Conservation (phyloP, 2,329 filamentous ascomycete species). For the Microcyclosporella mali region DNA sequence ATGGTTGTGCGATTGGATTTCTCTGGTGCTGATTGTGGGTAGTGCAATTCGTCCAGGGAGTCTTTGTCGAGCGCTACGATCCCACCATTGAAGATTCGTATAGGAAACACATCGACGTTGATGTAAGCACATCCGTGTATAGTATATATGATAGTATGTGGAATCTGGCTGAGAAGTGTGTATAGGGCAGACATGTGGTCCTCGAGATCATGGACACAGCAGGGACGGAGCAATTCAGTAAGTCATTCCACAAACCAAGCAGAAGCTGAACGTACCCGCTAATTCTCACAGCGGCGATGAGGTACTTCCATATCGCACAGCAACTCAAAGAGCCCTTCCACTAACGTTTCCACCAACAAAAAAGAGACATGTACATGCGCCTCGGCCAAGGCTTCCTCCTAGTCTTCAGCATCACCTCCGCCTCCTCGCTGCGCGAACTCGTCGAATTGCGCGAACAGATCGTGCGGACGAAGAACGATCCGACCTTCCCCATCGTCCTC, state of each 20-base stretch:
- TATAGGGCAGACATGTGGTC: conserved; percentile 76
- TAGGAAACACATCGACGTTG: conserved; percentile 61
- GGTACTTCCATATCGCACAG: conserved; percentile 8
- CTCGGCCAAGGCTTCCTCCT: conserved; percentile 86
- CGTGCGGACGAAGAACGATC: conserved; percentile 78
- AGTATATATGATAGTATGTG: neutral
- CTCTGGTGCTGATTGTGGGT: conserved; percentile 6
- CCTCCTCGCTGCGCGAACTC: conserved; percentile 75
- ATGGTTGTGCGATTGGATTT: too few relatives aligned
- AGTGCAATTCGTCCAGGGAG: conserved; percentile 91
- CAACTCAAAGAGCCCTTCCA: conserved; percentile 2
- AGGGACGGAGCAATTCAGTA: conserved; percentile 89
- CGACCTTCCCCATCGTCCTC: conserved; percentile 63
- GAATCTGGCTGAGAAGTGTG: neutral
- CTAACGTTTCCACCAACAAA: conserved; percentile 20
- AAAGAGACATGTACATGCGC: conserved; percentile 80
- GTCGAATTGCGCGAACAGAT: conserved; percentile 80
- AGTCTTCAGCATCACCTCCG: conserved; percentile 85
- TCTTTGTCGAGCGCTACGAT: conserved; percentile 77
- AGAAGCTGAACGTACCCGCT: conserved; percentile 6
- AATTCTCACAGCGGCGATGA: conserved; percentile 19
- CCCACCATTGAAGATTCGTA: conserved; percentile 59
- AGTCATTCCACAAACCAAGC: conserved; percentile 34
- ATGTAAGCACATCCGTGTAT: conserved; percentile 57
- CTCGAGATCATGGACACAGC: conserved; percentile 89